These are phyloP conservation scores for Symmetrospora coprosmae DNA, from an alignment of 768 basidiomycete genomes.

Conservation along the genomic window DNA sequence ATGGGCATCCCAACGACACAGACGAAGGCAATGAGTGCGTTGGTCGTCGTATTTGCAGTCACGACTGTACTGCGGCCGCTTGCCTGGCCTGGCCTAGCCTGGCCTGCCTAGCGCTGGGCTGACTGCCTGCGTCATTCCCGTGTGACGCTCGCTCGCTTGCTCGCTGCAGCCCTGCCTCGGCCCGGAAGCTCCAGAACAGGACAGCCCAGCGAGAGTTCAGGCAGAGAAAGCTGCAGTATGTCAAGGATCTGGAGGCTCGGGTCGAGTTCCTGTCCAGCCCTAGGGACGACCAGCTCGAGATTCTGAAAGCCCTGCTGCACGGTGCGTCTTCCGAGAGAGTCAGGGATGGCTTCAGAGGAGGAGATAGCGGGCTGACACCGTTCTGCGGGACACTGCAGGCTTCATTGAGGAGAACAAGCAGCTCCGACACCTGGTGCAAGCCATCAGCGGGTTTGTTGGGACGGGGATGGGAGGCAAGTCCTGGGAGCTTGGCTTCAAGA, in stretches of 20 bases:
- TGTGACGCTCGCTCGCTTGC: not conserved
- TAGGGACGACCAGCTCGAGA: slow-evolving; percentile 17
- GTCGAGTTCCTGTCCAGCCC: slow-evolving; percentile 13
- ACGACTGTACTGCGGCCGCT: not conserved
- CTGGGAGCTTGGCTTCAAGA: slow-evolving; percentile 6
- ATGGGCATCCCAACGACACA: too few relatives aligned
- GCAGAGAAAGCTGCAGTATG: slow-evolving; percentile 20
- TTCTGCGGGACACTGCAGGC: too few relatives aligned
- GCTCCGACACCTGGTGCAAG: slow-evolving; percentile 6
- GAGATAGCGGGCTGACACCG: too few relatives aligned
- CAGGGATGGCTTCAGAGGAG: too few relatives aligned
- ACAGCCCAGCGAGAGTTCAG: slow-evolving; percentile 20
- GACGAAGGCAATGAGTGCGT: not conserved
- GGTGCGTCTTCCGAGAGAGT: too few relatives aligned
- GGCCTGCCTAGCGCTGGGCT: not conserved
- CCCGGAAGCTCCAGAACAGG: slow-evolving; percentile 17
- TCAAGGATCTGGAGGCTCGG: slow-evolving; percentile 17
- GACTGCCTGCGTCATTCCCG: not conserved
- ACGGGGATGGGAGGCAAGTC: not conserved
- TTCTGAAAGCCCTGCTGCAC: slow-evolving; percentile 6
- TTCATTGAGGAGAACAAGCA: slow-evolving; percentile 20
- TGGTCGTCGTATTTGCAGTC: not conserved
- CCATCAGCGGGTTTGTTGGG: slow-evolving; percentile 1
- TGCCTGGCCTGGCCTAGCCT: not conserved
- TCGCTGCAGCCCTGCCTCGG: not conserved